Conservation (phyloP, 805 yeast genomes). For the Myxozyma monticola region DNA sequence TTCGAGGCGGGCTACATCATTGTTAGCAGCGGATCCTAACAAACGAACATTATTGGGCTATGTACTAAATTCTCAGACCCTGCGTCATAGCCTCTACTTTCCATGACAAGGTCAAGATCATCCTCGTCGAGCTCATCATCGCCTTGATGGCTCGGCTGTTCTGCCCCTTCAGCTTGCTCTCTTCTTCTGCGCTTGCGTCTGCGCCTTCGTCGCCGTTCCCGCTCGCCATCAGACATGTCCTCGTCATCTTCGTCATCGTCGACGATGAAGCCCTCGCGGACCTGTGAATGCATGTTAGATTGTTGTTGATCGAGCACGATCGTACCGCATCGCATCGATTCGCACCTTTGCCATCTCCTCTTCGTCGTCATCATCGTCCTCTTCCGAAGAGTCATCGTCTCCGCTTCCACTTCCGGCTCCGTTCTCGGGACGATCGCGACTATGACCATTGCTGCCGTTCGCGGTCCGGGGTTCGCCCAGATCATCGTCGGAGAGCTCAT, state of each 20-base stretch:
- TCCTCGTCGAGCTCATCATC: slow-evolving; percentile 87
- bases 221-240: slow-evolving; percentile 45
- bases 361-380: slow-evolving; percentile 90
- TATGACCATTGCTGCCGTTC: slow-evolving; percentile 27
- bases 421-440: slow-evolving; percentile 36
- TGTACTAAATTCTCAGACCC: not conserved
- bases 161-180: slow-evolving; percentile 31
- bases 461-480: slow-evolving; percentile 38
- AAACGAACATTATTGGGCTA: not conserved
- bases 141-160: slow-evolving; percentile 16
- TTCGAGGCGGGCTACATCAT: slow-evolving; percentile 22
- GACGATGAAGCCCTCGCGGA: slow-evolving; percentile 90
- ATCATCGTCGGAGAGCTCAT: slow-evolving; percentile 42
- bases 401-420: slow-evolving; percentile 48
- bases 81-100: slow-evolving; percentile 62
- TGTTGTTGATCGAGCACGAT: not conserved
- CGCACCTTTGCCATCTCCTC: slow-evolving; percentile 69
- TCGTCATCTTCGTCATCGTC: slow-evolving; percentile 86
- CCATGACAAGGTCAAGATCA: slow-evolving; percentile 87
- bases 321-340: not conserved
- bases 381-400: slow-evolving; percentile 77
- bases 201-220: slow-evolving; percentile 28
- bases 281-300: slow-evolving; percentile 34
- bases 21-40: not conserved
- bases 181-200: slow-evolving; percentile 32